Base-by-base conservation (phyloP, 352 stramenopile species). In the Salisapilia sapeloensis region DNA sequence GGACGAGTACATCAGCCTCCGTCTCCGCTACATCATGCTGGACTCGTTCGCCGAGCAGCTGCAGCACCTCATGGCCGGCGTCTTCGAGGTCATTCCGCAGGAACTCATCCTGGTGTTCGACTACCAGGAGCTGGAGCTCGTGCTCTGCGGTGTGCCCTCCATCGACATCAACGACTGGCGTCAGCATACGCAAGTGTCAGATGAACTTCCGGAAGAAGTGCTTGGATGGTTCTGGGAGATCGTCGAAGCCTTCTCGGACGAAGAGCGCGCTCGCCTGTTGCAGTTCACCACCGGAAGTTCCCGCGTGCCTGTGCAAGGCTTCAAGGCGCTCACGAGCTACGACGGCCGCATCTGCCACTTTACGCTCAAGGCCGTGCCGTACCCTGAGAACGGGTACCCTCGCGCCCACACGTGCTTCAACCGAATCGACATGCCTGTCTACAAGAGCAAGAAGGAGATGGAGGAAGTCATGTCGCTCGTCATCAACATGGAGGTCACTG, bases 11-110 rank as follows among this genome's bases (percentile, higher is more conserved):
- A 70, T 97, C 12, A 87, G 97, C 39, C 51, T 95, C 35, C 81
- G 74, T 25, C 58, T 98, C 23, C 94, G 93, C 38, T 96, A 98
- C 63, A 85, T 92, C 39, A 76, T 99, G 51, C 63, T 98, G 33
- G 92, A 93, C 43, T 78, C 84, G 27, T 92, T 98, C 30, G 62
- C 64, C 10, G 72, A 93, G 42, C 91, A 98, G 42, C 53, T 98
- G 18, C 85, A 91, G 44, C 90, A 84, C 38, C 34, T 91, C 19
- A 82, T 91, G 59, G 64, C 64, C 21, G 76, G 95, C 13, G 95
- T 98, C 42, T 95, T 98, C 87, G 72, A 98, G 80, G 78, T 99
- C 11, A 93, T 99, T n/a, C 75, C 75, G 4, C 69, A 86, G 33
- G 65, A 84, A 30, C 46, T 91, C 4, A 80, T 91, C 28, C 42